phyloP scores from a whole-genome alignment of 768 basidiomycete genomes.

The Strobilomyces echinocephalus region DNA sequence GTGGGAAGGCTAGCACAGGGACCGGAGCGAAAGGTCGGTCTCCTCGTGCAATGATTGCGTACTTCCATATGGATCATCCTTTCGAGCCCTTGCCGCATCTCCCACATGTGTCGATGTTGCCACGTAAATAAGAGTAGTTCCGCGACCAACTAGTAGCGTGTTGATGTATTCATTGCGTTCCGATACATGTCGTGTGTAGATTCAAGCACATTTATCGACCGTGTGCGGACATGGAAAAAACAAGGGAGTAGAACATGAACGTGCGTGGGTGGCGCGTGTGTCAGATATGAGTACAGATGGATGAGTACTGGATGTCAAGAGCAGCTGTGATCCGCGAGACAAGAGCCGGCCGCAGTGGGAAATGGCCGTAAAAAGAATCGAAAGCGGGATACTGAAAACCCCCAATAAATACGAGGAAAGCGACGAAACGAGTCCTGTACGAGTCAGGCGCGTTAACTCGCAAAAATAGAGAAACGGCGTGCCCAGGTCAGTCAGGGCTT shows the following conservation, averaged over 20 bases:
- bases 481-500: slow-evolving; percentile 43
- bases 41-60: no score
- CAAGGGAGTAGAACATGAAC: not conserved
- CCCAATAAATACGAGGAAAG: slow-evolving; percentile 17
- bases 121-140: not conserved
- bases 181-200: slow-evolving; percentile 17
- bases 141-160: slow-evolving; percentile 3
- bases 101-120: not conserved
- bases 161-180: slow-evolving; percentile 4
- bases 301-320: slow-evolving; percentile 11
- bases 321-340: slow-evolving; percentile 2
- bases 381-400: slow-evolving; percentile 9
- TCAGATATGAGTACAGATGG: slow-evolving; percentile 23
- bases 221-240: not conserved
- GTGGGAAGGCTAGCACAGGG: no score
- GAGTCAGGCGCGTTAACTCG: slow-evolving; percentile 8
- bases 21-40: no score
- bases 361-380: slow-evolving; percentile 2
- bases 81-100: slow-evolving; percentile 6
- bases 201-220: slow-evolving; percentile 16
- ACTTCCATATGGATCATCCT: not conserved
- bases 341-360: not conserved
- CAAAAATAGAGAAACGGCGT: slow-evolving; percentile 16
- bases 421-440: slow-evolving; percentile 4
- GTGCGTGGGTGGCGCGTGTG: slow-evolving; percentile 9